Evolutionary conservation across 2,329 filamentous ascomycete species (phyloP).

Genomic region (Sporothrix dimorphospora): DNA sequence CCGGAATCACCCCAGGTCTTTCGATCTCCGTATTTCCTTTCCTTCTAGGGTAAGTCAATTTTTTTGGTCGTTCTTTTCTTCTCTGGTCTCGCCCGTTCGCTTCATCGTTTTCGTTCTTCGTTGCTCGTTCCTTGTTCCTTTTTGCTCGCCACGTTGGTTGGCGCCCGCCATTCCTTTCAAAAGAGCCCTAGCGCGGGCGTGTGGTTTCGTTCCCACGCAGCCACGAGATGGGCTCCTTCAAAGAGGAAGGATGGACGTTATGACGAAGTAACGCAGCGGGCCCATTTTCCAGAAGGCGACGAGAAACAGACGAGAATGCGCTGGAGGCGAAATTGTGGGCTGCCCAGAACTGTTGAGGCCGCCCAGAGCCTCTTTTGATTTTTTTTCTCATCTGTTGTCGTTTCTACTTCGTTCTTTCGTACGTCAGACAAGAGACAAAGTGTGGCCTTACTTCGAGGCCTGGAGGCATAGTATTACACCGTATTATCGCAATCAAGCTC

Average conservation of each 20-base stretch:
- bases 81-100: conserved; percentile 3
- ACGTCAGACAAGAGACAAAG: not conserved
- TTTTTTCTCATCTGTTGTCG: not conserved
- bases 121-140: not conserved
- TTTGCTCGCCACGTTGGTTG: conserved; percentile 22
- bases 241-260: not conserved
- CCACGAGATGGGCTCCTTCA: not conserved
- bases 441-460: not conserved
- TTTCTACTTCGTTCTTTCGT: not conserved
- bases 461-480: not conserved
- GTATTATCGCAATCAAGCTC: conserved; percentile 9
- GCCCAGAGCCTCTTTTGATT: conserved; percentile 3
- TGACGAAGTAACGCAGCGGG: conserved; percentile 1
- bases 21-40: conserved; percentile 7
- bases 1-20: conserved; percentile 20
- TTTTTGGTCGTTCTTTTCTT: conserved; percentile 5
- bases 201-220: not conserved
- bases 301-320: not conserved
- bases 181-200: not conserved
- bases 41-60: conserved; percentile 1
- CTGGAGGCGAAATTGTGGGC: not conserved
- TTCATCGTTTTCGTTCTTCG: not conserved
- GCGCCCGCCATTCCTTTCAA: conserved; percentile 1
- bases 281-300: conserved; percentile 2
- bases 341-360: conserved; percentile 2